Evolutionary conservation across 176 grass and related monocot genomes (phyloP).

Genomic region (Panicum miliaceum): DNA sequence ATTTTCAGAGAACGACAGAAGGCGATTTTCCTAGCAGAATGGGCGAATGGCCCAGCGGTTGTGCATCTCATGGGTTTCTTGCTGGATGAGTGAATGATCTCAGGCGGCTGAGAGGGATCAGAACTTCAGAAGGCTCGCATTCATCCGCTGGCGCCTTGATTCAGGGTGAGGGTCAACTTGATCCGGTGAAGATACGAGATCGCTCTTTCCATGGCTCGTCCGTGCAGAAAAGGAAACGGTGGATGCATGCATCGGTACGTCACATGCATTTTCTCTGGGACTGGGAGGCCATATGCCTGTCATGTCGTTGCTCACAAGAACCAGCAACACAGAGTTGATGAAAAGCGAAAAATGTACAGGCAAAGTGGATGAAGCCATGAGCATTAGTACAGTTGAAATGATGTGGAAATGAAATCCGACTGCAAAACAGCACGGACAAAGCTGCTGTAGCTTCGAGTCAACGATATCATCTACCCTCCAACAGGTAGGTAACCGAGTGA

Average conservation of each 20-base stretch:
- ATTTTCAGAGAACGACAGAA: not conserved
- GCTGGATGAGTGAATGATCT: not conserved
- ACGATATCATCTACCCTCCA: not conserved
- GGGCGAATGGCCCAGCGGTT: not conserved
- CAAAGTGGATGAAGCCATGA: not conserved
- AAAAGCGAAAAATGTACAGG: not conserved
- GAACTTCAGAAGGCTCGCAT: not conserved
- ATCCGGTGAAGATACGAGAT: not conserved
- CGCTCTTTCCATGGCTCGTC: not conserved
- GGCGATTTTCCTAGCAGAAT: not conserved
- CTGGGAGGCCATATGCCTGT: not conserved
- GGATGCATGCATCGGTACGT: not conserved
- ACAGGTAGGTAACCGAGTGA: not conserved
- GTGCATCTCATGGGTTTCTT: not conserved
- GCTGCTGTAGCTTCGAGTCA: not conserved
- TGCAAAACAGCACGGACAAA: not conserved
- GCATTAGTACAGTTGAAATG: not conserved
- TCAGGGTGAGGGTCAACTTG: not conserved
- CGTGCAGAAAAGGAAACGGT: constrained; percentile 7
- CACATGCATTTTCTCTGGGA: constrained; percentile 21
- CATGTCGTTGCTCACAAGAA: constrained; percentile 27
- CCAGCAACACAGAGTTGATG: not conserved
- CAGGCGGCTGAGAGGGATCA: not conserved
- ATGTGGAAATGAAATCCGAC: not conserved
- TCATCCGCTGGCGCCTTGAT: not conserved